phyloP scores from a whole-genome alignment of 2,329 filamentous ascomycete species.

The Ascochyta viciae-villosae region DNA sequence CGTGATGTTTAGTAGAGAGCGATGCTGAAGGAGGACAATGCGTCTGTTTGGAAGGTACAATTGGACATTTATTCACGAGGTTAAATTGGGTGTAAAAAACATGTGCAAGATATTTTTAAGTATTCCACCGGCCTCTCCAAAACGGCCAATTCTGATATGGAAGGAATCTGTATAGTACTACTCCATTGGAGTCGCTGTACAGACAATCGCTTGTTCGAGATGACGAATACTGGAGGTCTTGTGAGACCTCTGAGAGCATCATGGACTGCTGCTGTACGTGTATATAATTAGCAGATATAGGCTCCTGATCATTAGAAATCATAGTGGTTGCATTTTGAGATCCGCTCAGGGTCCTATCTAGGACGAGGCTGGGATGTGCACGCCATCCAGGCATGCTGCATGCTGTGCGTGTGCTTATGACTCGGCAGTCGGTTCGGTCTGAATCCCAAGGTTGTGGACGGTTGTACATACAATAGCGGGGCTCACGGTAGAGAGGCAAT shows the following conservation, averaged over 20 bases:
- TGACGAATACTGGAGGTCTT: background rate
- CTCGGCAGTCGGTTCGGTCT: background rate
- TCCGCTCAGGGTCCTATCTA: background rate
- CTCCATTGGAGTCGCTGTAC: background rate
- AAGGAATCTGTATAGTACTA: background rate
- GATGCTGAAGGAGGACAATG: background rate
- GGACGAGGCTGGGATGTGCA: background rate
- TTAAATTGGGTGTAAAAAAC: background rate
- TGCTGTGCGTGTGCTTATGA: conserved; percentile 3
- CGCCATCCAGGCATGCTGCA: conserved; percentile 1
- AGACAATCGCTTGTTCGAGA: background rate
- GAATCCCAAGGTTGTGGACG: background rate
- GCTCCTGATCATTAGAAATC: background rate
- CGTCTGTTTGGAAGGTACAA: background rate
- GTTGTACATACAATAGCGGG: background rate
- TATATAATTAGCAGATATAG: background rate
- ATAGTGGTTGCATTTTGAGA: background rate
- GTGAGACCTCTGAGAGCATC: background rate
- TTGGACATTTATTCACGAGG: background rate
- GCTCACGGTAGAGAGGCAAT: background rate
- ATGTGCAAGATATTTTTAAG: background rate
- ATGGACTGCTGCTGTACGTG: background rate
- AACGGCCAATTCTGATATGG: background rate
- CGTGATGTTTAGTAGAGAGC: too few species aligned
- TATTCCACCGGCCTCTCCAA: background rate